Conservation (phyloP, 805 yeast genomes). For the Debaryomyces maramus region DNA sequence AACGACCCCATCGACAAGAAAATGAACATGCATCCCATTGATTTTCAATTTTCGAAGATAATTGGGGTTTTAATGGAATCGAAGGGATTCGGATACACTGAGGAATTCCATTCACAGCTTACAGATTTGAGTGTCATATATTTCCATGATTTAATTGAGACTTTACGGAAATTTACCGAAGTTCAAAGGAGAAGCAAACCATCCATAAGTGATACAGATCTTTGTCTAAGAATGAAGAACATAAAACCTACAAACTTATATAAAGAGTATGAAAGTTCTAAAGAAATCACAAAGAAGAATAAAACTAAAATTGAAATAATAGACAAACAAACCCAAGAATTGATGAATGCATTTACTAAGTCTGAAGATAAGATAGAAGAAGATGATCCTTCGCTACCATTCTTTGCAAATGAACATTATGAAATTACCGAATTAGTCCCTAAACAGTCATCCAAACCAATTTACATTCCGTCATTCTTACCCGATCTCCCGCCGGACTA, state of each 20-base stretch:
- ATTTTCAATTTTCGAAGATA: conserved; percentile 27
- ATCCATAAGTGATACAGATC: conserved; percentile 49
- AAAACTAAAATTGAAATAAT: conserved; percentile 9
- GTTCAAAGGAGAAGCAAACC: conserved; percentile 61
- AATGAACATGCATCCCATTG: conserved; percentile 18
- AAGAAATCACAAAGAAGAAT: conserved; percentile 15
- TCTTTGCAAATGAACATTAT: conserved; percentile 53
- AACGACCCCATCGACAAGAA: conserved; percentile 1
- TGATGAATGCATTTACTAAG: conserved; percentile 10
- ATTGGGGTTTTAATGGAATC: conserved; percentile 27
- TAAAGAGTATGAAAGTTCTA: conserved; percentile 30
- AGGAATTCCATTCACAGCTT: conserved; percentile 29
- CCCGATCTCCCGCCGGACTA: conserved; percentile 94
- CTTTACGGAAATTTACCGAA: conserved; percentile 52
- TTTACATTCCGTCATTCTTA: conserved; percentile 68
- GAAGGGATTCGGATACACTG: conserved; percentile 20
- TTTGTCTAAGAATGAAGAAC: conserved; percentile 45
- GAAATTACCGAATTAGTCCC: conserved; percentile 58
- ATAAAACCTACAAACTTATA: conserved; percentile 42
- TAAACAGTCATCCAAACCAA: conserved; percentile 38
- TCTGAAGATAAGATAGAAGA: conserved; percentile 22
- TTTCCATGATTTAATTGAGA: conserved; percentile 35
- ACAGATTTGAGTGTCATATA: conserved; percentile 30
- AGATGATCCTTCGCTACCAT: conserved; percentile 46
- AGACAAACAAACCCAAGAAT: conserved; percentile 12